Evolutionary conservation across 1,139 yeast genomes (phyloP).

Genomic region (Suhomyces atakaporum): DNA sequence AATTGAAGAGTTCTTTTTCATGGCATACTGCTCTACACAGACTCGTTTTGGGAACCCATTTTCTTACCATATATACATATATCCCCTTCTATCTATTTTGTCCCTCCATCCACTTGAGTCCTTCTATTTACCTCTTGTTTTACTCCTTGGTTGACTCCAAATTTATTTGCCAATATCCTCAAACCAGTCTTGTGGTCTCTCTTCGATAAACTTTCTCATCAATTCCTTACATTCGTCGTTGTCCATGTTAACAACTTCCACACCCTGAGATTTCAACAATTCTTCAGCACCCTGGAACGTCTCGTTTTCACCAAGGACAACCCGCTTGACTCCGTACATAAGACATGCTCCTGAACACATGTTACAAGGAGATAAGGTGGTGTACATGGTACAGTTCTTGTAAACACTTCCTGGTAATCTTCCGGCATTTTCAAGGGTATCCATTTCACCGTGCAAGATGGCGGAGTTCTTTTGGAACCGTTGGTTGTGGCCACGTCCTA

Average conservation of each 20-base stretch:
- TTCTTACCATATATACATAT: no score
- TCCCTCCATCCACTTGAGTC: no score
- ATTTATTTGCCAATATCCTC: conserved; percentile 79
- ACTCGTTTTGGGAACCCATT: no score
- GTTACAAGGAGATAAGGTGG: conserved; percentile 88
- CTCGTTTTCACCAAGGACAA: conserved; percentile 84
- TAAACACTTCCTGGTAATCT: conserved; percentile 69
- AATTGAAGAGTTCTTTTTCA: no score
- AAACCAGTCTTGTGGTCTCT: conserved; percentile 80
- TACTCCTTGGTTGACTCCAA: background rate
- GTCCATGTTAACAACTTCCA: conserved; percentile 71
- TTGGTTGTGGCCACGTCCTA: conserved; percentile 88
- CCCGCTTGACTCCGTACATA: conserved; percentile 81
- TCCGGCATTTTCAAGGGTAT: conserved; percentile 88
- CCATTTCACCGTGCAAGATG: conserved; percentile 87
- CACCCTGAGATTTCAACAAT: conserved; percentile 62
- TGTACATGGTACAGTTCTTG: conserved; percentile 78
- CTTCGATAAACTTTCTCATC: conserved; percentile 75
- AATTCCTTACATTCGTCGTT: conserved; percentile 68
- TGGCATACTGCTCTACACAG: no score
- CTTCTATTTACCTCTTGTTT: background rate
- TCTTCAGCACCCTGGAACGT: conserved; percentile 81
- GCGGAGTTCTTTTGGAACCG: conserved; percentile 81
- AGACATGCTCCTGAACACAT: conserved; percentile 96
- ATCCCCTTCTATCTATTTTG: no score